phyloP scores from a whole-genome alignment of 129 eudicot genomes.

The Heracleum sosnowskyi region DNA sequence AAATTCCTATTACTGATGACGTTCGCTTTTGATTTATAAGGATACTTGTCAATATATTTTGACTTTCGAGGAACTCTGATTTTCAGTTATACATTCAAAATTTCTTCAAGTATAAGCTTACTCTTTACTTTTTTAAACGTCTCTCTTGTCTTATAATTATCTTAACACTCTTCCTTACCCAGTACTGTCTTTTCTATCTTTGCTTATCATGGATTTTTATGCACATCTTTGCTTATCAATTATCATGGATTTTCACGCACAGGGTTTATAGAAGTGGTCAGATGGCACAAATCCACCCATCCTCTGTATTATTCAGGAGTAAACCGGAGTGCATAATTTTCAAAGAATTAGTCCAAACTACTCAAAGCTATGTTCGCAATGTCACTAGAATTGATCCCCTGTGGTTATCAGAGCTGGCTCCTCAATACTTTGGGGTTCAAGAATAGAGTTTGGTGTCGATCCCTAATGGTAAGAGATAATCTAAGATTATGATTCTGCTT shows the following conservation, averaged over 20 bases:
- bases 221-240: conserved; percentile 8
- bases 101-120: background rate
- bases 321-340: conserved; percentile 82
- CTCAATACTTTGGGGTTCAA: conserved; percentile 61
- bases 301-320: conserved; percentile 55
- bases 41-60: background rate
- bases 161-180: background rate
- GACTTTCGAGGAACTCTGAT: background rate
- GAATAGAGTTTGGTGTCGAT: conserved; percentile 22
- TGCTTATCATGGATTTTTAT: background rate
- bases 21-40: background rate
- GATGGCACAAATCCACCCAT: conserved; percentile 79
- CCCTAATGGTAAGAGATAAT: conserved; percentile 8
- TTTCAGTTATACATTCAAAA: background rate
- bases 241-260: conserved; percentile 11
- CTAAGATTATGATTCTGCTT: background rate
- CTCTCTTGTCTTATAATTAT: background rate
- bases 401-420: conserved; percentile 95
- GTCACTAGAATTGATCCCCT: conserved; percentile 71
- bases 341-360: conserved; percentile 69
- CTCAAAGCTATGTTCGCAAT: conserved; percentile 66
- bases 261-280: conserved; percentile 87
- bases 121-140: background rate
- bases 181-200: background rate
- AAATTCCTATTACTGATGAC: background rate